phyloP scores from a whole-genome alignment of 768 basidiomycete species.

The Tylopilus sp. region DNA sequence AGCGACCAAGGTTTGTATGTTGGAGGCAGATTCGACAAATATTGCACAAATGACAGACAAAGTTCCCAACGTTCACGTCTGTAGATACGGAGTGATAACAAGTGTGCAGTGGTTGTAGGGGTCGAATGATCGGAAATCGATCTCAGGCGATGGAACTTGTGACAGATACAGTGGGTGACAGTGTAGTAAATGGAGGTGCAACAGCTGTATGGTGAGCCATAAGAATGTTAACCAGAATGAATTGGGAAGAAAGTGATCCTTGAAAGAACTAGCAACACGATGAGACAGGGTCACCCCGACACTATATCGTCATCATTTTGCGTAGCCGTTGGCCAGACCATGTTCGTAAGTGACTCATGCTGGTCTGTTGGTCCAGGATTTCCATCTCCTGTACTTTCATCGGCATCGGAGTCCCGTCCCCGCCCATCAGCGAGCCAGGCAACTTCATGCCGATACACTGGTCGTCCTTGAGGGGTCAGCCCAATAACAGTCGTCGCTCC shows the following conservation, averaged over 20 bases:
- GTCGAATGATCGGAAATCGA: neutral
- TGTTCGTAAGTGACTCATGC: constrained; percentile 21
- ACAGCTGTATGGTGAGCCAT: constrained; percentile 3
- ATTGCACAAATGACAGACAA: constrained; percentile 6
- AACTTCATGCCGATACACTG: constrained; percentile 29
- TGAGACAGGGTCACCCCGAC: constrained; percentile 21
- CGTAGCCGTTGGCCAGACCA: constrained; percentile 28
- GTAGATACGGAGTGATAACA: constrained; percentile 18
- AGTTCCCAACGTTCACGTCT: constrained; percentile 14
- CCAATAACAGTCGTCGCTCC: constrained; percentile 26
- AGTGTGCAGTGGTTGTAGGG: neutral
- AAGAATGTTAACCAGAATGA: neutral
- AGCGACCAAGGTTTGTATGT: constrained; percentile 25
- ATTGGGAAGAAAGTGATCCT: neutral
- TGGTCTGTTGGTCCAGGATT: constrained; percentile 19
- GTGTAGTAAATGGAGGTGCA: neutral
- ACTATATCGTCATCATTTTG: constrained; percentile 30
- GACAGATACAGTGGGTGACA: constrained; percentile 7
- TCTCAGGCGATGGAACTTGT: neutral
- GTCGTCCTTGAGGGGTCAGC: constrained; percentile 27
- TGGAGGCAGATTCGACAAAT: constrained; percentile 7
- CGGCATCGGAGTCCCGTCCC: constrained; percentile 16
- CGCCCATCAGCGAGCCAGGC: constrained; percentile 24
- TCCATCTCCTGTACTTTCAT: constrained; percentile 18
- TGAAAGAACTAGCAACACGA: constrained; percentile 3